Base-by-base conservation (phyloP, 257 asterid species). In the Solanum habrochaites region DNA sequence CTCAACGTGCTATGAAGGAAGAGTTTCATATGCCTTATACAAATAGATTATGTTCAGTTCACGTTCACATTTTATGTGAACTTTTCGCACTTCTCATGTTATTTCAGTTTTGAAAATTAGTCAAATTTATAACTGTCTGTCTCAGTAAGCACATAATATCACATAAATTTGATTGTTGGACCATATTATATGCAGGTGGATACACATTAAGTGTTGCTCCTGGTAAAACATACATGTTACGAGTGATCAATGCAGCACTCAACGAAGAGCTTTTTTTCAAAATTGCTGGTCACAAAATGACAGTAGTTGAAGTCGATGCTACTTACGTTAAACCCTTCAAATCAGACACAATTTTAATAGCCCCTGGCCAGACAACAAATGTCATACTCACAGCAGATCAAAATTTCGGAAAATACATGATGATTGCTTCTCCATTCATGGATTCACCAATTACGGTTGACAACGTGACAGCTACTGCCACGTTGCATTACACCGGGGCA, bases 231-330 rank as follows among this genome's bases (percentile, higher is more conserved):
- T 96, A 94, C 92, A 72, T 96, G 94, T 92, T 96, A 14, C 95
- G 99, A 5, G 88, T 96, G 14, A 87, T 96, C 94, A 96, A 95
- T 58, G 99, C 98, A 47, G 99, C 98, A 78, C 97, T 96, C 88
- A 94, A 96, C 49, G 99, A 97, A 85, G 98, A 97, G 52, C 95
- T 97, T 45, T 97, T 97, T 90, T 95, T 97, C 92, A 95, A 92
- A 88, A 95, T 97, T 70, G 98, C 99, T 37, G 96, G 96, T 21
- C 99, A 97, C 92, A 85, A 86, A 37, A 18, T 97, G 89, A 97
- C 94, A 1, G 98, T 97, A 1, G 98, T 97, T 0, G 99, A 97
- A 89, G 99, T 97, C 1, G 99, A 97, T 84, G 99, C 99, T 35
- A 85, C 93, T 6, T 97, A 97, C 83, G 98, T 95, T 0, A 97